Evolutionary conservation across 2,329 filamentous ascomycete genomes (phyloP), one percentile per base, ranked within the genome.

Genomic region (Sporothrix inflata): DNA sequence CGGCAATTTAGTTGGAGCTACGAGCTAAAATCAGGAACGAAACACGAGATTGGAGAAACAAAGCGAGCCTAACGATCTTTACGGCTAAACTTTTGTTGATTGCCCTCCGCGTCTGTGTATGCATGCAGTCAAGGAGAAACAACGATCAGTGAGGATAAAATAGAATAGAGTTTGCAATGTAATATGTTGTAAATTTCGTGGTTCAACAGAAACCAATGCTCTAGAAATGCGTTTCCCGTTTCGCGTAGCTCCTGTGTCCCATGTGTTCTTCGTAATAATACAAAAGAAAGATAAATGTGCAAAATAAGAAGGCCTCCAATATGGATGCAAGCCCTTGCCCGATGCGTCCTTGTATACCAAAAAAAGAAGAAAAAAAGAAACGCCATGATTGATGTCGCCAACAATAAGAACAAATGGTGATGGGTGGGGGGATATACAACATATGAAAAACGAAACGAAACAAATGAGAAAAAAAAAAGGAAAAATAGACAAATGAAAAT

Each of bases 191-290:
- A 19, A 9, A 16, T 21, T 66, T 47, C n/a, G n/a, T n/a, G n/a
- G n/a, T n/a, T n/a, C n/a, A 9, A 9, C 2, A 60, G 16, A 27
- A 3, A 16, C 5, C 34, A 27, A 45, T 27, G 60, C 21, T 45
- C 19, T 24, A 34, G 21, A 30, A 66, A 66, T 24, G 14, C 34
- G 16, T 66, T 45, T 68, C 11, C 27, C 65, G n/a, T 51, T 38
- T 68, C 60, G 60, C 12, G 38, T 65, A 65, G 45, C 45, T 53
- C 30, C 65, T 40, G 8, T 53, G 47, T 68, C 65, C 65, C 47
- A 53, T 40, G 65, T 68, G 24, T 53, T 40, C 21, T 68, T 68
- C 65, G 16, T 68, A 53, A 68, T 53, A 40, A 42, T 55, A 69
- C 66, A 69, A 69, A 49, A 16, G 68, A 49, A 70, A 61, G 3